phyloP scores from a whole-genome alignment of 1,284 basidiomycete species.

The Grifola frondosa region DNA sequence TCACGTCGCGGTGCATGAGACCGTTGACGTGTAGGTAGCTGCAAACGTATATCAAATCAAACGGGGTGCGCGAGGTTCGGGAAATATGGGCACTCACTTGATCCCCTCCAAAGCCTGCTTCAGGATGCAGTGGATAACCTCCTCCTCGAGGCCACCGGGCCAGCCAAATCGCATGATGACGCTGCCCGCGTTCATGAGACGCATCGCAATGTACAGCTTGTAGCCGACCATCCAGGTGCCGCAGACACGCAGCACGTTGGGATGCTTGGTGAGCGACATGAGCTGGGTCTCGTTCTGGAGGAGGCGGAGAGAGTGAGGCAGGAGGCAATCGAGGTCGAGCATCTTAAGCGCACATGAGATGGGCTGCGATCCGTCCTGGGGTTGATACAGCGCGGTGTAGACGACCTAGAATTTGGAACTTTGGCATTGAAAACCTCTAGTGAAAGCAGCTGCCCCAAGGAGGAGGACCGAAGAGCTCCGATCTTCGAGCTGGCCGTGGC shows the following conservation, averaged over 20 bases:
- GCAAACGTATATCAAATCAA: background rate
- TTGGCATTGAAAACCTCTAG: no score
- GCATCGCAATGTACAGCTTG: conserved; percentile 80
- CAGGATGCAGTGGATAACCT: conserved; percentile 78
- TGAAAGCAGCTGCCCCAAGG: no score
- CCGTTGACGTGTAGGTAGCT: conserved; percentile 86
- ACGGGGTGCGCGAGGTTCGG: background rate
- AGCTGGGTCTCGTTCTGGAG: conserved; percentile 83
- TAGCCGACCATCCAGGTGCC: conserved; percentile 84
- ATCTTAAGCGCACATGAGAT: conserved; percentile 81
- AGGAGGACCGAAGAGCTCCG: no score
- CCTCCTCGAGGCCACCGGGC: conserved; percentile 84
- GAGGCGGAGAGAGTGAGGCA: conserved; percentile 61
- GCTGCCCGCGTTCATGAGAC: conserved; percentile 86
- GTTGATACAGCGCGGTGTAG: conserved; percentile 66
- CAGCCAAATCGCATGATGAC: conserved; percentile 83
- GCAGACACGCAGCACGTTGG: conserved; percentile 84
- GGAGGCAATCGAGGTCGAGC: conserved; percentile 77
- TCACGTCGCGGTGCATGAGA: conserved; percentile 86
- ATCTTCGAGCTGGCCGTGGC: no score
- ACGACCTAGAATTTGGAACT: no score
- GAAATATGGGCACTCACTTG: conserved; percentile 54
- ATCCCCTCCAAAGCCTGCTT: conserved; percentile 82
- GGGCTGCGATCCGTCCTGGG: conserved; percentile 30
- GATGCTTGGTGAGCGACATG: conserved; percentile 89